Evolutionary conservation across 768 basidiomycete species (phyloP).

Genomic region (Tulasnella sp.): DNA sequence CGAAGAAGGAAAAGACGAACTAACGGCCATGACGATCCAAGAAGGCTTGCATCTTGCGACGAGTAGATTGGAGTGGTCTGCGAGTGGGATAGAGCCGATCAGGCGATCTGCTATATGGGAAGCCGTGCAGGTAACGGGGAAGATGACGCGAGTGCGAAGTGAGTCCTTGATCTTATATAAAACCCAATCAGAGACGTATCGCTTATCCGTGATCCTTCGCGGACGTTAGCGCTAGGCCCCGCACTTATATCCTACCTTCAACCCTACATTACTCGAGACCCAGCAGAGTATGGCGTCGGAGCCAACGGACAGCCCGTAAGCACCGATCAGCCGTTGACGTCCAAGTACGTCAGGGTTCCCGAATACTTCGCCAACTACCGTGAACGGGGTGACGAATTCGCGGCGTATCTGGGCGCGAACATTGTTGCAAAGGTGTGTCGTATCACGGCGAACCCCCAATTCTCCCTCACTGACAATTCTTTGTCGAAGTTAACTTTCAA

Average conservation of each 20-base stretch:
- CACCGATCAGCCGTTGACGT: conserved; percentile 47
- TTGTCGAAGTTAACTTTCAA: conserved; percentile 50
- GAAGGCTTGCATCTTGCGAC: conserved; percentile 58
- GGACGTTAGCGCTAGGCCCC: conserved; percentile 41
- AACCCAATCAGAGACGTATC: background rate
- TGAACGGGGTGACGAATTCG: conserved; percentile 70
- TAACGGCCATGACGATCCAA: conserved; percentile 40
- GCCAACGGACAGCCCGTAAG: conserved; percentile 5
- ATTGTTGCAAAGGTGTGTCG: conserved; percentile 69
- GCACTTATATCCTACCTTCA: conserved; percentile 64
- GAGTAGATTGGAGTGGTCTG: conserved; percentile 20
- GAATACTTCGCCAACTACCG: conserved; percentile 89
- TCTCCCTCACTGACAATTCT: background rate
- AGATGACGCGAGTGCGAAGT: conserved; percentile 66
- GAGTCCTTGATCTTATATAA: conserved; percentile 14
- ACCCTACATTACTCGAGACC: conserved; percentile 46
- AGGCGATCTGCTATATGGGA: conserved; percentile 65
- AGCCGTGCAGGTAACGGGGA: conserved; percentile 71
- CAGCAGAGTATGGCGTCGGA: conserved; percentile 30
- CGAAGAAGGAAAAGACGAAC: conserved; percentile 13
- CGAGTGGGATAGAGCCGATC: conserved; percentile 41
- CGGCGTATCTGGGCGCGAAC: conserved; percentile 69
- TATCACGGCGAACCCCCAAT: conserved; percentile 12
- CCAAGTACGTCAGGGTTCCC: conserved; percentile 56
- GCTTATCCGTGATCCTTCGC: conserved; percentile 7